Percentiles rank a stretch among this genome's conserved stretches.
Evolutionary conservation across 176 grass and related monocot genomes (phyloP).

Genomic region (Musa troglodytarum): DNA sequence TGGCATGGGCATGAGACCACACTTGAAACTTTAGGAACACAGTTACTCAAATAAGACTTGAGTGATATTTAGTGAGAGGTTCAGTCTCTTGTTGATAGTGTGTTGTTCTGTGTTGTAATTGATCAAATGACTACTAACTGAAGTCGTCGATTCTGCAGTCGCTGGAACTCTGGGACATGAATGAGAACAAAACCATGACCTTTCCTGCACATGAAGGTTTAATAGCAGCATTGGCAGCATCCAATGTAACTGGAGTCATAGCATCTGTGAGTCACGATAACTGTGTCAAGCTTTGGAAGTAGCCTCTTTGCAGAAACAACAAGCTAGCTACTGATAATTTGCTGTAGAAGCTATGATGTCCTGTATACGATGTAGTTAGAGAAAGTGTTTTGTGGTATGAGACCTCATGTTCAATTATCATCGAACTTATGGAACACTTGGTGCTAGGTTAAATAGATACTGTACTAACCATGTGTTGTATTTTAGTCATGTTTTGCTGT

Average conservation of each 20-base stretch:
- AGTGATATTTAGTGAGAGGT: neutral
- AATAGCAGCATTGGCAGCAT: constrained; percentile 11
- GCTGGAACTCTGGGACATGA: constrained; percentile 20
- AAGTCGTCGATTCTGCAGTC: neutral
- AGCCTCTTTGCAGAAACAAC: neutral
- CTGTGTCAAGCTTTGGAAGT: constrained; percentile 22
- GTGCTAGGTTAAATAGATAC: neutral
- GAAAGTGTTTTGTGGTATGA: neutral
- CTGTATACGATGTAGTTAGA: neutral
- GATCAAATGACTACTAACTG: neutral
- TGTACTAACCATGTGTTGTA: neutral
- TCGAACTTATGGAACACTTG: neutral
- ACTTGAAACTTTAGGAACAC: too few species aligned
- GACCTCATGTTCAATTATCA: neutral
- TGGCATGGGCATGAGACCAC: too few species aligned
- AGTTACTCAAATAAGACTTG: too few species aligned
- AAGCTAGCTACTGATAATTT: neutral
- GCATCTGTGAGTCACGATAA: constrained; percentile 22
- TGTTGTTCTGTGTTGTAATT: neutral
- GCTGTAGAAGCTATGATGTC: neutral
- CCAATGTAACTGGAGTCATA: constrained; percentile 14
- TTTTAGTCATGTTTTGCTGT: neutral
- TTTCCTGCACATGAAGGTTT: constrained; percentile 14
- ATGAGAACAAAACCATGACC: constrained; percentile 19
- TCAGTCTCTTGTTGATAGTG: neutral